phyloP scores from a whole-genome alignment of 164 flowering plant species.

The Piper longum region DNA sequence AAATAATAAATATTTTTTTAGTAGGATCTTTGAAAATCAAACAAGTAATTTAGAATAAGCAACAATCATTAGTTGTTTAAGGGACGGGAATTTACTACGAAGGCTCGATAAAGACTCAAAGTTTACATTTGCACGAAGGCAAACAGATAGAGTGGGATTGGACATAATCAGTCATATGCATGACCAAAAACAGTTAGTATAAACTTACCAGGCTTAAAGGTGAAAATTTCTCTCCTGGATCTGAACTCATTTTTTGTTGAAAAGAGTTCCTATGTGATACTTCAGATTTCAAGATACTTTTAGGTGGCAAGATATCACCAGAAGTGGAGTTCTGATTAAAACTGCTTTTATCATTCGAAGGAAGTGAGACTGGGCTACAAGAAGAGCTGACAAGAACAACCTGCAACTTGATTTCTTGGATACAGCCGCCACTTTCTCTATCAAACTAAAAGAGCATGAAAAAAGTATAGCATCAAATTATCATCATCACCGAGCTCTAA shows the following conservation, averaged over 20 bases:
- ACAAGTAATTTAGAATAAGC: no score
- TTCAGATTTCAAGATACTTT: background rate
- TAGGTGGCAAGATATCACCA: no score
- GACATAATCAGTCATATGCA: no score
- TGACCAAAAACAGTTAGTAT: no score
- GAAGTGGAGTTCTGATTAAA: background rate
- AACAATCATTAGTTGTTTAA: no score
- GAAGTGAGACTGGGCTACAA: slow-evolving; percentile 39
- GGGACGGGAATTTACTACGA: no score
- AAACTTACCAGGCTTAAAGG: background rate
- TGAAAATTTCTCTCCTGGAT: background rate
- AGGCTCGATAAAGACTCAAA: no score
- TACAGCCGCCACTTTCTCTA: slow-evolving; percentile 37
- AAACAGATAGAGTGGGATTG: no score
- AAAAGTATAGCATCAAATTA: background rate
- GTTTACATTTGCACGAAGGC: no score
- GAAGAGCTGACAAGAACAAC: slow-evolving; percentile 51
- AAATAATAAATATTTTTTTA: no score
- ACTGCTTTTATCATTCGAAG: slow-evolving; percentile 30
- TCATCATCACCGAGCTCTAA: background rate
- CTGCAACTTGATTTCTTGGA: slow-evolving; percentile 69
- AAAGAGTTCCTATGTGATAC: background rate
- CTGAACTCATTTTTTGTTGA: background rate
- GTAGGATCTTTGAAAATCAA: no score
- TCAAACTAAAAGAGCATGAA: slow-evolving; percentile 44